These are phyloP conservation scores for Exophiala viscosa DNA, from an alignment of 2,329 filamentous ascomycete species.

Conservation along the genomic window DNA sequence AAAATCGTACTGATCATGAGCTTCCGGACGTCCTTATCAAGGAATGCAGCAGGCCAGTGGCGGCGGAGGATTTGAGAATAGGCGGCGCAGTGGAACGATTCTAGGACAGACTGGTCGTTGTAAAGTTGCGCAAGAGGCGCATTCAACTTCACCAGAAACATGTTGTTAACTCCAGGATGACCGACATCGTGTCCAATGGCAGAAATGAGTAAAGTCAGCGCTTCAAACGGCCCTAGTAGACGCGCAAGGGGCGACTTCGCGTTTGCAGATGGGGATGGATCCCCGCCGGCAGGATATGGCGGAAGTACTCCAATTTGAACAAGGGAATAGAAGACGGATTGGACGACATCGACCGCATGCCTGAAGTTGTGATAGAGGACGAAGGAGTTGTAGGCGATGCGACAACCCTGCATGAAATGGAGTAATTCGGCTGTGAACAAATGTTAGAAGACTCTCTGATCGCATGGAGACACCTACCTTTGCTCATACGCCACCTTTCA, in stretches of 20 bases:
- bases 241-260: slow-evolving; percentile 63
- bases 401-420: slow-evolving; percentile 80
- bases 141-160: slow-evolving; percentile 87
- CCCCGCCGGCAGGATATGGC: slow-evolving; percentile 53
- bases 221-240: slow-evolving; percentile 81
- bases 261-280: slow-evolving; percentile 30
- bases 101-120: slow-evolving; percentile 92
- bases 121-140: slow-evolving; percentile 91
- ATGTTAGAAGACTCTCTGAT: slow-evolving; percentile 31
- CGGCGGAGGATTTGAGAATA: slow-evolving; percentile 92
- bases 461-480: slow-evolving; percentile 53
- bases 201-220: slow-evolving; percentile 81
- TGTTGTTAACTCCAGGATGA: slow-evolving; percentile 96
- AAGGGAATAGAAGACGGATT: slow-evolving; percentile 88
- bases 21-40: slow-evolving; percentile 73
- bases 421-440: slow-evolving; percentile 66
- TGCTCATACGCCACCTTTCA: slow-evolving; percentile 72
- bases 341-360: slow-evolving; percentile 92
- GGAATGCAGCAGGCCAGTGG: slow-evolving; percentile 82
- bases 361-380: slow-evolving; percentile 98
- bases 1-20: slow-evolving; percentile 97
- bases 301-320: slow-evolving; percentile 73
- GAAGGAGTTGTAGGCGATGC: slow-evolving; percentile 92
- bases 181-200: slow-evolving; percentile 98
- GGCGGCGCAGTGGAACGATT: slow-evolving; percentile 95